Evolutionary conservation across 2,329 filamentous ascomycete species (phyloP), one percentile per base, ranked within the genome.

Genomic region (Colletotrichum tanaceti): DNA sequence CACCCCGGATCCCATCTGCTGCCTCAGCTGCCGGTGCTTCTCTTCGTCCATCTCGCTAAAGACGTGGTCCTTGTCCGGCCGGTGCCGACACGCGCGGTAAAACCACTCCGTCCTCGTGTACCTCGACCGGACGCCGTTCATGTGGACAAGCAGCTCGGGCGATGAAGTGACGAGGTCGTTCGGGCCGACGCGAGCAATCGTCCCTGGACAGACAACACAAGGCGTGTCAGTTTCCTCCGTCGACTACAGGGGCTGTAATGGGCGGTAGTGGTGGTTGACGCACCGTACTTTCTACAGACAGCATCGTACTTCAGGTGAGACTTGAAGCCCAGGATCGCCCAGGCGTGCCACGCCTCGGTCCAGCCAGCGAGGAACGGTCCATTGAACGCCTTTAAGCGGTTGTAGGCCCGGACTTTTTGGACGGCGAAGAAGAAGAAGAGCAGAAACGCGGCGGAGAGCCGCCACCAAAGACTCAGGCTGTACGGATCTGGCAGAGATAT

Each of bases 101-200:
- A 44, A 68, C 64, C 78, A 80, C 28, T 75, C 70, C 5, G 76
- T 77, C 52, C 77, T 78, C 14, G 74, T 77, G 71, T 80, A 80
- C 7, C 73, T 71, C 14, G 79, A 80, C 7, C 77, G 78, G 28
- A 75, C 75, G 5, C 75, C 75, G 71, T 74, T 79, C 72, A 79
- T 75, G 68, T 72, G 49, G 0, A 55, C 28, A 5, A 83, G 57
- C 16, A 81, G 71, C 3, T 77, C 77, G 0, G 79, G 78, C 54
- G 84, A 82, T 18, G 75, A 74, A 0, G 79, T 82, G 2, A 80
- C 68, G 1, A 84, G 70, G 20, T 81, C 75, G 46, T 82, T 81
- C 5, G 82, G 81, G 0, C 81, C 81, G 46, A 83, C 77, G 5
- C 82, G 79, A 1, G 79, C 77, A 18, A 83, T 75, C 3, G 76